Conservation (phyloP, 176 grass and related monocot species). For the Secale cereale region DNA sequence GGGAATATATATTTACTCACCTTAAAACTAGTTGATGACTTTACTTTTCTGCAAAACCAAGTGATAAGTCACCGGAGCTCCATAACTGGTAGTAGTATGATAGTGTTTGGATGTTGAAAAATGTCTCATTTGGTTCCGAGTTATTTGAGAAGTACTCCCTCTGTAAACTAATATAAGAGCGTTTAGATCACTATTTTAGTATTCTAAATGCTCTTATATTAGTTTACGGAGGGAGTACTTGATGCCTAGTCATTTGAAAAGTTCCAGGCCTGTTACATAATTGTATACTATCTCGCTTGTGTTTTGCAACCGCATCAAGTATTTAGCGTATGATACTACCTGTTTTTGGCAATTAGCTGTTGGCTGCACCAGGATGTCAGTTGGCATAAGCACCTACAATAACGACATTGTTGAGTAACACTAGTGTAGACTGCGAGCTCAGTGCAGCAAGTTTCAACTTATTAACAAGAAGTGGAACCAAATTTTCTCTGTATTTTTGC, state of each 20-base stretch:
- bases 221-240: no score
- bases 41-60: constrained; percentile 9
- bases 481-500: neutral
- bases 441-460: neutral
- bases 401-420: neutral
- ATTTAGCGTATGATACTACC: neutral
- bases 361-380: neutral
- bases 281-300: neutral
- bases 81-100: neutral
- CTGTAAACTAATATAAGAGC: no score
- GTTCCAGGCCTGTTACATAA: neutral
- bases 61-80: neutral
- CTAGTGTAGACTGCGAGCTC: constrained; percentile 5
- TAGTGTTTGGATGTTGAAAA: constrained; percentile 10
- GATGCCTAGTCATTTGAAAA: neutral
- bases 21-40: neutral
- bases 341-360: neutral
- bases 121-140: neutral
- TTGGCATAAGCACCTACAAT: neutral
- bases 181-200: no score
- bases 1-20: neutral
- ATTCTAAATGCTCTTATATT: no score
- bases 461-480: neutral
- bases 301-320: neutral
- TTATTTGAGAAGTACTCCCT: neutral